Evolutionary conservation across 192 early-diverging fungal species (phyloP), one percentile per base, ranked within the genome.

Genomic region (Coemansia asiatica): DNA sequence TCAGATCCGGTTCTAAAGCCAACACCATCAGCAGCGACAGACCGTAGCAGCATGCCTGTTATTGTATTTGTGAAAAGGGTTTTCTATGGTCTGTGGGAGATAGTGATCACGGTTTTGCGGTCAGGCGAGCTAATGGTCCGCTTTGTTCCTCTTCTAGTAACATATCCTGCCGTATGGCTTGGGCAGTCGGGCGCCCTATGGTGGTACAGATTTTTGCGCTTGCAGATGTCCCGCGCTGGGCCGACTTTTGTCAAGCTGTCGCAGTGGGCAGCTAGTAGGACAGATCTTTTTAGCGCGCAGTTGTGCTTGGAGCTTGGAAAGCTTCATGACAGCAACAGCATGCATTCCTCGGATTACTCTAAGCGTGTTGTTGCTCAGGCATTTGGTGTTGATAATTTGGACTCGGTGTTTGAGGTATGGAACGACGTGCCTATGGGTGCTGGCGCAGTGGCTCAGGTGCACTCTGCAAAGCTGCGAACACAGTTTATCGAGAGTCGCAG

Each of bases 221-320:
- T 57, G 54, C 87, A 89, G 55, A 90, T 96, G 86, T 92, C 94
- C 56, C 51, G 75, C 21, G 93, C 93, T 12, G 97, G 97, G 0
- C 95, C 97, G 10, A 94, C 97, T 10, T 98, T 97, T 79, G 94
- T 96, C 61, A 98, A 98, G 85, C 68, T 97, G 18, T 89, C 91
- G 6, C 97, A 98, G 85, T 98, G 94, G 91, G 91, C 94, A 0
- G 92, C 91, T 28, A 95, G 94, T 18, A 81, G 97, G 28, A 87
- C 88, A 19, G 97, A 98, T 67, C 72, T 98, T 2, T 93, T 97
- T 47, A 89, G 89, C 4, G 68, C 74, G 1, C 86, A 86, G 68
- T 74, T 97, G 19, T 96, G 94, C 67, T 55, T 62, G 15, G 87
- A 87, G 49, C 84, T 98, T 0, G 86, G 87, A 10, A 87, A 84